phyloP scores from a whole-genome alignment of 2,329 filamentous ascomycete genomes.

The Colletotrichum sp. region DNA sequence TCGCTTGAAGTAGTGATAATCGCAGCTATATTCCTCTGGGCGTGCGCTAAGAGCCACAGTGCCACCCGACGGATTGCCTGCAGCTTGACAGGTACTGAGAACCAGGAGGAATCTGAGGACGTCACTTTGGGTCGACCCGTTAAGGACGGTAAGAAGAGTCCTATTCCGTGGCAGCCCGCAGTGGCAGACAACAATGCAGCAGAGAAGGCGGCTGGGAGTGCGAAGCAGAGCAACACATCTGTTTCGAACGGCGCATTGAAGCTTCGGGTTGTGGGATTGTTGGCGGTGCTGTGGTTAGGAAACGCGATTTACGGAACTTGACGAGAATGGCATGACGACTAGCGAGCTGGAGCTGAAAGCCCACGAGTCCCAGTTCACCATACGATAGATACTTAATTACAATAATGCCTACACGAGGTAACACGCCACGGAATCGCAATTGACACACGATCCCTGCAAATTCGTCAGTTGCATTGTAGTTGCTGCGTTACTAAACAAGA shows the following conservation, averaged over 20 bases:
- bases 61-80: background rate
- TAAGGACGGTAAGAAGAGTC: conserved; percentile 14
- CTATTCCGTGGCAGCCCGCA: background rate
- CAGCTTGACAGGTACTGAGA: background rate
- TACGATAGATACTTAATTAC: background rate
- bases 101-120: background rate
- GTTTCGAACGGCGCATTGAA: background rate
- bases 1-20: conserved; percentile 25
- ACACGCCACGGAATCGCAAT: background rate
- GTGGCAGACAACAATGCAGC: background rate
- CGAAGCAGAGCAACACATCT: background rate
- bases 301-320: conserved; percentile 17
- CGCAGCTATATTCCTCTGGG: conserved; percentile 26
- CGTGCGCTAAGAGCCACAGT: conserved; percentile 3
- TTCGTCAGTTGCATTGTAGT: background rate
- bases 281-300: conserved; percentile 17
- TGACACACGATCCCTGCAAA: background rate
- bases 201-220: background rate
- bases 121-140: background rate
- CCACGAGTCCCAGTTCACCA: background rate
- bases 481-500: background rate
- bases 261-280: background rate
- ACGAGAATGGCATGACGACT: background rate
- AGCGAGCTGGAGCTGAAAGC: background rate
- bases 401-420: background rate